Conservation (phyloP, 2,329 filamentous ascomycete species). For the Daldinia sp. region DNA sequence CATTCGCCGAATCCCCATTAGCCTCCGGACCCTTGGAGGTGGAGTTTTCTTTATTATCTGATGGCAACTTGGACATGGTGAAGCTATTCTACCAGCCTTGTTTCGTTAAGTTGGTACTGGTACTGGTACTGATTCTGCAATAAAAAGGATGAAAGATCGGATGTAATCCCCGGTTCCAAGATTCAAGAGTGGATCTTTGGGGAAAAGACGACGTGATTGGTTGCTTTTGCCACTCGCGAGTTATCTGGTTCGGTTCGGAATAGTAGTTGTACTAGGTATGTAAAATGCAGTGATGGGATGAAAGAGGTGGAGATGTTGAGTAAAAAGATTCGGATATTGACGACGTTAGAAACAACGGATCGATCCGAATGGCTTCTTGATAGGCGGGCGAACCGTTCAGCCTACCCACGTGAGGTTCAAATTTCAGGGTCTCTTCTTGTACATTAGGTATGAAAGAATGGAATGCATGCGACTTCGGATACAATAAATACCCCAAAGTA, state of each 20-base stretch:
- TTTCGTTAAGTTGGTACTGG: neutral
- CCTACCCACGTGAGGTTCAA: constrained; percentile 37
- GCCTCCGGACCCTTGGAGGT: constrained; percentile 29
- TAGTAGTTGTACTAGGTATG: neutral
- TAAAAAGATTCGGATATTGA: neutral
- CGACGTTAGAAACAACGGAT: constrained; percentile 9
- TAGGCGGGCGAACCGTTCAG: constrained; percentile 29
- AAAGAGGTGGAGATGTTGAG: constrained; percentile 20
- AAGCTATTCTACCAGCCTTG: constrained; percentile 18
- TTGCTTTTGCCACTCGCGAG: constrained; percentile 14
- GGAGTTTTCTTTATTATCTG: constrained; percentile 32
- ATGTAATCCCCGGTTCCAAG: constrained; percentile 17
- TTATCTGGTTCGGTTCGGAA: constrained; percentile 8
- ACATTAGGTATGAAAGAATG: neutral
- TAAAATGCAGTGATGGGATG: neutral
- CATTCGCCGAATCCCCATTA: constrained; percentile 30
- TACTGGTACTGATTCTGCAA: constrained; percentile 2
- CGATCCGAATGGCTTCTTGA: constrained; percentile 28
- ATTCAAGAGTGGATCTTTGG: constrained; percentile 28
- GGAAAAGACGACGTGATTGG: constrained; percentile 20
- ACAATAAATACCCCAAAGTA: neutral
- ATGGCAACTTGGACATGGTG: constrained; percentile 44
- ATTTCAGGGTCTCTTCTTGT: neutral
- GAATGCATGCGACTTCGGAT: constrained; percentile 18
- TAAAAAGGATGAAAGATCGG: constrained; percentile 14